Percentiles rank a stretch among this genome's conserved stretches.
These are phyloP conservation scores for Aspergillus fructus DNA, from an alignment of 2,329 filamentous ascomycete species.

Conservation along the genomic window DNA sequence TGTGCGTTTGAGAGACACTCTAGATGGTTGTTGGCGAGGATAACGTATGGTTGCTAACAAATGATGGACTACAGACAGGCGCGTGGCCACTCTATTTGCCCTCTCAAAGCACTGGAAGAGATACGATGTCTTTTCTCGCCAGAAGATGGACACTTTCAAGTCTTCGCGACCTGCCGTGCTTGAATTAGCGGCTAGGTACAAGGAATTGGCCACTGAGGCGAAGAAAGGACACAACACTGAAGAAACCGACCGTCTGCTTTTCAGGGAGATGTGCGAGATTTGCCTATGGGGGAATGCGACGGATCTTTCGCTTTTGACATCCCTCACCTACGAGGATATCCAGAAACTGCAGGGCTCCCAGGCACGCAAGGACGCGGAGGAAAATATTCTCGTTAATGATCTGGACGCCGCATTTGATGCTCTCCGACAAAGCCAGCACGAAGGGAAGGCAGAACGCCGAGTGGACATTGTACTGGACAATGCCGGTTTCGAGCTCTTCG, in stretches of 20 bases:
- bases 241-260: constrained; percentile 73
- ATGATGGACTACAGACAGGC: constrained; percentile 51
- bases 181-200: constrained; percentile 77
- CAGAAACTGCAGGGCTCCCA: constrained; percentile 91
- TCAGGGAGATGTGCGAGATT: constrained; percentile 92
- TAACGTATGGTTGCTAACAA: constrained; percentile 22
- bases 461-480: constrained; percentile 97
- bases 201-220: constrained; percentile 68
- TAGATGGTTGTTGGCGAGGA: not conserved
- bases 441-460: constrained; percentile 64
- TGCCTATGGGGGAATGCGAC: constrained; percentile 98
- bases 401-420: constrained; percentile 69
- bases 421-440: constrained; percentile 64
- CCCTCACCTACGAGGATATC: constrained; percentile 90
- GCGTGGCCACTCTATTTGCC: constrained; percentile 75
- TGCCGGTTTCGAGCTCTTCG: constrained; percentile 94
- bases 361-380: constrained; percentile 80
- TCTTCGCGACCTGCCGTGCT: constrained; percentile 84
- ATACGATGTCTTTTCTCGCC: constrained; percentile 85
- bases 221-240: constrained; percentile 57
- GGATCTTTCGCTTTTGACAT: constrained; percentile 86
- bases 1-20: constrained; percentile 43
- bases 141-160: constrained; percentile 89
- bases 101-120: constrained; percentile 78
- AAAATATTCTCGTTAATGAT: constrained; percentile 91